phyloP scores from a whole-genome alignment of 495 filamentous ascomycete genomes.

The Darksidea phi region DNA sequence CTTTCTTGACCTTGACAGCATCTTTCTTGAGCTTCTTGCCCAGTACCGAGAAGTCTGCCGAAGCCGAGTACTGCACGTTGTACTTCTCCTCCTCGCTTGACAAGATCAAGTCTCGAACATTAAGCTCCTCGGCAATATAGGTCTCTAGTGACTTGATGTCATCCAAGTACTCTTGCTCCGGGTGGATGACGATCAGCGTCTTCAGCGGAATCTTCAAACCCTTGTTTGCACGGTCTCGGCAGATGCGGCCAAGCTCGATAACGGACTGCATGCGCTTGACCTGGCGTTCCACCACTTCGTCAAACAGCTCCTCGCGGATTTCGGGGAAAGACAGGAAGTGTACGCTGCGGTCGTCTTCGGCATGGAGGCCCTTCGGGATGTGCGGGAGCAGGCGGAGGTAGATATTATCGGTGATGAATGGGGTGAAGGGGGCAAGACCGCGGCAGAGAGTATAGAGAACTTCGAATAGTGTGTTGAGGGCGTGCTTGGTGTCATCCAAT shows the following conservation, averaged over 20 bases:
- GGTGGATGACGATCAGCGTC: conserved; percentile 84
- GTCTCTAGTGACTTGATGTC: conserved; percentile 79
- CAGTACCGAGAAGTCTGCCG: conserved; percentile 87
- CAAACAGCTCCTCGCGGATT: conserved; percentile 82
- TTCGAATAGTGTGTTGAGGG: conserved; percentile 95
- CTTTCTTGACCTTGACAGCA: conserved; percentile 84
- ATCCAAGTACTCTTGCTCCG: conserved; percentile 76
- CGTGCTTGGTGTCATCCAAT: conserved; percentile 81
- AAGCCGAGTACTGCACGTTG: conserved; percentile 83
- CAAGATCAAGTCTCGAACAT: conserved; percentile 80
- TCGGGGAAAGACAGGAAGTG: conserved; percentile 92
- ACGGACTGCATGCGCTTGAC: conserved; percentile 92
- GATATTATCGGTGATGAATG: conserved; percentile 93
- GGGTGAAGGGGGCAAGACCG: conserved; percentile 89
- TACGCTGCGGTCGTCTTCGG: conserved; percentile 74
- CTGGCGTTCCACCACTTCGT: conserved; percentile 78
- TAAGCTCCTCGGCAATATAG: conserved; percentile 89
- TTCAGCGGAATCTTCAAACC: conserved; percentile 88
- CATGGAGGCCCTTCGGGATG: conserved; percentile 63
- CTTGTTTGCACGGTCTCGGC: conserved; percentile 79
- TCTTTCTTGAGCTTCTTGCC: conserved; percentile 98
- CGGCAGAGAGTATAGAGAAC: conserved; percentile 86
- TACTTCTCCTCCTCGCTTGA: conserved; percentile 86
- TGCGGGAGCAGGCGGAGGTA: conserved; percentile 81
- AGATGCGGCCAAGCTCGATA: conserved; percentile 83